phyloP scores from a whole-genome alignment of 768 basidiomycete species.

The Rhizopogon sp. region DNA sequence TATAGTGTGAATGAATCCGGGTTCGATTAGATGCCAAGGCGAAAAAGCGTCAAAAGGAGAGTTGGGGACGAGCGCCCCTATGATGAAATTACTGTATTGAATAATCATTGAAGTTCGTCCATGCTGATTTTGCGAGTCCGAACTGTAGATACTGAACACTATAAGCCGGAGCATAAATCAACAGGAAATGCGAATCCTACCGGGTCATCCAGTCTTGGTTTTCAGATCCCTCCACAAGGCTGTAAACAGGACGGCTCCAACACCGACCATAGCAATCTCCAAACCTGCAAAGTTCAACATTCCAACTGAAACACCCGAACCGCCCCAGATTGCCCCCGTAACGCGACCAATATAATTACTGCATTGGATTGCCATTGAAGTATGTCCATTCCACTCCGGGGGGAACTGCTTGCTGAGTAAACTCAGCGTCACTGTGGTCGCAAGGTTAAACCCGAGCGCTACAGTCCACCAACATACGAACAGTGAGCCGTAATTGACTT shows the following conservation, averaged over 20 bases:
- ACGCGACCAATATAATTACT: constrained; percentile 66
- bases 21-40: no score
- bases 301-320: constrained; percentile 47
- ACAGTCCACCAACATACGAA: constrained; percentile 43
- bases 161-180: no score
- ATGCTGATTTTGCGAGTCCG: no score
- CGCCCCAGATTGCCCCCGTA: constrained; percentile 65
- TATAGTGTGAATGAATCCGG: no score
- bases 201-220: constrained; percentile 49
- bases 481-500: constrained; percentile 42
- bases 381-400: constrained; percentile 51
- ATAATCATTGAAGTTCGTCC: no score
- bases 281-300: constrained; percentile 58
- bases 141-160: no score
- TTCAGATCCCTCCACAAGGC: constrained; percentile 62
- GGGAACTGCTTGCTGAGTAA: constrained; percentile 68
- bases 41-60: no score
- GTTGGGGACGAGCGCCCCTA: no score
- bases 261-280: constrained; percentile 54
- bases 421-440: constrained; percentile 63
- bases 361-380: constrained; percentile 58
- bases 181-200: no score
- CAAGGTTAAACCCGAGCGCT: constrained; percentile 69
- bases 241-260: constrained; percentile 51
- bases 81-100: constrained; percentile 16